Base-by-base conservation (phyloP, 305 asterid genomes). In the Salvia sclarea region DNA sequence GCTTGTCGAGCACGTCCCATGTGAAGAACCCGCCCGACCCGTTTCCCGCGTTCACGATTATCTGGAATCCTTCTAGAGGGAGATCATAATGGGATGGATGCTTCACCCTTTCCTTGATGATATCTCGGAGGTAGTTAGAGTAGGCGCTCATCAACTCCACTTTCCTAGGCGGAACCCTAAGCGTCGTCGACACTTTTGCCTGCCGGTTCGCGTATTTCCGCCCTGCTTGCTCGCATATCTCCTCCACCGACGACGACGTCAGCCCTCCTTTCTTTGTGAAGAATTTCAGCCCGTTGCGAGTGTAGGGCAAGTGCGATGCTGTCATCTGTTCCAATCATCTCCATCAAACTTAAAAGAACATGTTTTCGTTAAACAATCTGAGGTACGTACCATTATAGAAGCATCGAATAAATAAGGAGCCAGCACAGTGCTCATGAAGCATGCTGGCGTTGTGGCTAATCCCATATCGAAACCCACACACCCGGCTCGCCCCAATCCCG, bases 21-120 rank as follows among this genome's bases (percentile, higher is more conserved):
- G 98, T 92, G 84, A 90, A 92, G 85, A 92, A 92, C 1, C 98
- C 97, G 64, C 97, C 98, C 8, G 98, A 92, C 44, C 98, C 98
- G 50, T 92, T 92, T 47, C 98, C 98, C 45, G 98, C 96, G 61
- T 92, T 92, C 28, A 92, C 98, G 6, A 90, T 85, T 78, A 92
- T 89, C 96, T 92, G 89, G 78, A 89, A 89, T 71, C 96, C 96
- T 78, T 80, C 38, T 28, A 92, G 90, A 72, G 97, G 97, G 50
- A 75, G 57, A 49, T 89, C 84, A 47, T 88, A 89, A 65, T 89
- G 83, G 67, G 67, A 55, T 4, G 97, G 98, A 74, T 92, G 98
- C 59, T 92, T 86, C 9, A 92, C 89, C 70, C 84, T 79, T 64
- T 84, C 74, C 81, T 82, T 92, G 73, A 92, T 89, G 49, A 86